Evolutionary conservation across 345 rosid genomes (phyloP).

Genomic region (Aethionema arabicum): DNA sequence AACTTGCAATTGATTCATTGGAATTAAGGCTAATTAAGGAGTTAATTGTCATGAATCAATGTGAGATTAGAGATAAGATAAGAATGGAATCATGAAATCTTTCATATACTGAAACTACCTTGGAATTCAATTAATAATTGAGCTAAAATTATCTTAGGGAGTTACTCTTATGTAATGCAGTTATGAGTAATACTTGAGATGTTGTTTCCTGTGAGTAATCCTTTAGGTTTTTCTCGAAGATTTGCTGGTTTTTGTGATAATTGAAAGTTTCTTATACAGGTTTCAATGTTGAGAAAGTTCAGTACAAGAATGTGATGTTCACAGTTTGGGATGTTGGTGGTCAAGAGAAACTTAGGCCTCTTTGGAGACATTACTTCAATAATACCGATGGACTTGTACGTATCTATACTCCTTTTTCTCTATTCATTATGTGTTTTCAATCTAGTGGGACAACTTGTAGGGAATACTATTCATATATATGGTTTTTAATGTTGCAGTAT

Average conservation of each 20-base stretch:
- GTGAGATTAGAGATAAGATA: conserved; percentile 2
- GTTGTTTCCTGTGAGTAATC: conserved; percentile 4
- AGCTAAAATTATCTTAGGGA: neutral
- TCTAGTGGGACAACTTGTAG: too few species aligned
- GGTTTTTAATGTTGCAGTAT: conserved; percentile 10
- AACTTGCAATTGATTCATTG: neutral
- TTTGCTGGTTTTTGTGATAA: neutral
- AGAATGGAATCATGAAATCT: conserved; percentile 9
- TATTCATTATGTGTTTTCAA: neutral
- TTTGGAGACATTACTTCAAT: conserved; percentile 99
- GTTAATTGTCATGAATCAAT: neutral
- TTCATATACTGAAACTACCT: neutral
- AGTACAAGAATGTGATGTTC: conserved; percentile 97
- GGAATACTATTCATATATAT: conserved; percentile 12
- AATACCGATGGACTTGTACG: conserved; percentile 97
- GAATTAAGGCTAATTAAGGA: neutral
- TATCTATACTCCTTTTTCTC: neutral
- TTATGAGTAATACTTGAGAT: conserved; percentile 2
- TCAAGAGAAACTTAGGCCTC: conserved; percentile 95
- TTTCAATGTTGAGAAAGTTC: conserved; percentile 98
- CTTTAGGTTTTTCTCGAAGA: neutral
- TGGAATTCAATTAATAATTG: neutral
- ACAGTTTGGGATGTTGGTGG: conserved; percentile 99
- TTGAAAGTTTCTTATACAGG: conserved; percentile 47
- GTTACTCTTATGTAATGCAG: neutral